Conservation (phyloP, 2,329 filamentous ascomycete species). For the Didymellaceae sp. region DNA sequence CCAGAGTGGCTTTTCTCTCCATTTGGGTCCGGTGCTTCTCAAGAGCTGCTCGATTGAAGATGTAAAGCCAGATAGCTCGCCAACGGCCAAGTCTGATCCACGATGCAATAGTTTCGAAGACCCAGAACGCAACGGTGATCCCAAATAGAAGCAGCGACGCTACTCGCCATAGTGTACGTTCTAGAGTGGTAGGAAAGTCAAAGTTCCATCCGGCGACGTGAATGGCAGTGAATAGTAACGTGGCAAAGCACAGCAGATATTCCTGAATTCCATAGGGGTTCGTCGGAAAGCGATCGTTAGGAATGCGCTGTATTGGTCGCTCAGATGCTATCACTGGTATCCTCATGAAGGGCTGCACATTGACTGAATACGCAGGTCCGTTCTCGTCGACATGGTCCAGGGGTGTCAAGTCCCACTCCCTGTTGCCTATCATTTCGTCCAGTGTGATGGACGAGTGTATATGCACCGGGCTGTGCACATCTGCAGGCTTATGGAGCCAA, state of each 20-base stretch:
- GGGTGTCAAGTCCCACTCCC: constrained; percentile 23
- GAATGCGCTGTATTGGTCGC: constrained; percentile 25
- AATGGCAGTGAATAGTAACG: constrained; percentile 16
- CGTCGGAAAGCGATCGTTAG: constrained; percentile 23
- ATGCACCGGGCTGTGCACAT: constrained; percentile 18
- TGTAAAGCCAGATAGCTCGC: constrained; percentile 20
- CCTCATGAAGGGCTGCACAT: constrained; percentile 27
- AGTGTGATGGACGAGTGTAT: constrained; percentile 10
- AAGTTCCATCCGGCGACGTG: constrained; percentile 24
- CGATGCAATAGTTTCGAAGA: constrained; percentile 26
- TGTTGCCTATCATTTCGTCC: constrained; percentile 7
- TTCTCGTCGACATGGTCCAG: constrained; percentile 15
- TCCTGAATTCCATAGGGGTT: constrained; percentile 25
- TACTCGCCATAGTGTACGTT: constrained; percentile 19
- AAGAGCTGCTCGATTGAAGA: constrained; percentile 19
- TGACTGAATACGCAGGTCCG: constrained; percentile 24
- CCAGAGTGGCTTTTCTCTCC: constrained; percentile 12
- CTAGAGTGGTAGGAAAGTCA: constrained; percentile 16
- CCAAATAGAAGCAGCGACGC: constrained; percentile 22
- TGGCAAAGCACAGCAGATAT: constrained; percentile 21
- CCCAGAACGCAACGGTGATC: constrained; percentile 28
- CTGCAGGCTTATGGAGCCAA: constrained; percentile 27
- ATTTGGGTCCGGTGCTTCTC: constrained; percentile 13
- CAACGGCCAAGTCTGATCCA: constrained; percentile 26
- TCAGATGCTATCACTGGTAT: constrained; percentile 22